These are phyloP conservation scores for Mitragyna speciosa DNA, from an alignment of 257 asterid genomes.

Conservation along the genomic window DNA sequence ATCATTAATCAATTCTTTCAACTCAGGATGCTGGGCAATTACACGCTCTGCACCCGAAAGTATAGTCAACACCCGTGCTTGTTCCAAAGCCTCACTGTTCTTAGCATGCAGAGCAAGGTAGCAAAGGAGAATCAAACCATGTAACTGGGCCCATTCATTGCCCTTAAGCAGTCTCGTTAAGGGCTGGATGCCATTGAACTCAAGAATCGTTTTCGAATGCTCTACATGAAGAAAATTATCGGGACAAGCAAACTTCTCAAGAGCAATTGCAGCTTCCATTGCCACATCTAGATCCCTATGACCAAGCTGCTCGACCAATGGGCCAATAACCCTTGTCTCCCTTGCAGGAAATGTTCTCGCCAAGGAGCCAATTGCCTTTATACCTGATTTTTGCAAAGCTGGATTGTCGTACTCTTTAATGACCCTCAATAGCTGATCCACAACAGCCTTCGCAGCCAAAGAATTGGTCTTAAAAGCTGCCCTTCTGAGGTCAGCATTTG, in stretches of 20 bases:
- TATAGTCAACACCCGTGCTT: conserved; percentile 54
- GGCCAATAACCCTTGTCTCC: conserved; percentile 62
- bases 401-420: conserved; percentile 45
- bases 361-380: conserved; percentile 60
- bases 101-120: conserved; percentile 72
- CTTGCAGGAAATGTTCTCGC: conserved; percentile 81
- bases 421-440: conserved; percentile 72
- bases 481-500: conserved; percentile 61
- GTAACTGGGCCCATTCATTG: conserved; percentile 45
- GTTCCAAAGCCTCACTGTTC: conserved; percentile 62
- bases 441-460: conserved; percentile 78
- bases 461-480: conserved; percentile 75
- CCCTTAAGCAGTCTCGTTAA: conserved; percentile 58
- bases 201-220: conserved; percentile 67
- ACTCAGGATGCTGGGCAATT: conserved; percentile 50
- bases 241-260: conserved; percentile 58
- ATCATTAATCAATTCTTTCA: conserved; percentile 52
- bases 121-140: conserved; percentile 58
- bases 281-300: conserved; percentile 56
- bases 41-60: conserved; percentile 59
- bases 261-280: conserved; percentile 61
- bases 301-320: conserved; percentile 53
- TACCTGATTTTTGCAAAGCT: conserved; percentile 42
- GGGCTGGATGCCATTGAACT: conserved; percentile 55
- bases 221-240: conserved; percentile 63